A percentile compares a stretch with the other conserved stretches of the same genome.
These are phyloP conservation scores for Brassica hybrid DNA, from an alignment of 441 rosid genomes.

Conservation along the genomic window DNA sequence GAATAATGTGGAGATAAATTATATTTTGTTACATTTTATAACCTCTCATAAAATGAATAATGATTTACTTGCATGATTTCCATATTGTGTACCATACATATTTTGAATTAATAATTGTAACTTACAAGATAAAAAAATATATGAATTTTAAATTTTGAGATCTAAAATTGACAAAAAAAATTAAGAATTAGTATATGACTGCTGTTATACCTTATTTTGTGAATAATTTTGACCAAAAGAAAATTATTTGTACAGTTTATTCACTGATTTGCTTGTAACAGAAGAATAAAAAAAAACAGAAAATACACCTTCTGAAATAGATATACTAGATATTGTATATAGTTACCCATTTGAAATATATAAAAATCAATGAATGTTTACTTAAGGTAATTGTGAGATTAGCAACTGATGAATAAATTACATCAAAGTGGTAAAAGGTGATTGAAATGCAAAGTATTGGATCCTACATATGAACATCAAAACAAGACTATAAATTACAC, in stretches of 20 bases:
- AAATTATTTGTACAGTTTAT: neutral
- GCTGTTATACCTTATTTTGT: neutral
- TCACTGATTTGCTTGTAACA: too few species aligned
- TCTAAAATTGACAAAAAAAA: too few species aligned
- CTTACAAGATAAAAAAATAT: neutral
- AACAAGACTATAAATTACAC: neutral
- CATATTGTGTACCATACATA: neutral
- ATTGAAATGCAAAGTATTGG: neutral
- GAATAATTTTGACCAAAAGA: neutral
- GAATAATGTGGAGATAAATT: neutral
- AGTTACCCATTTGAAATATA: neutral
- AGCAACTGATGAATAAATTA: neutral
- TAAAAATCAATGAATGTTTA: neutral
- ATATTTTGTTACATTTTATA: neutral
- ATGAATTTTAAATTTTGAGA: neutral
- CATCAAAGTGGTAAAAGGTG: neutral
- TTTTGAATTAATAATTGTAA: neutral
- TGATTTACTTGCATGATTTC: neutral
- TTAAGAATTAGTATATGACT: neutral
- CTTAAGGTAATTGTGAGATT: neutral
- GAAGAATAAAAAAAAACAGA: too few species aligned
- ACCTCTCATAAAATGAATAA: neutral
- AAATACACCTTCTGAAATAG: neutral
- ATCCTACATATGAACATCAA: neutral
- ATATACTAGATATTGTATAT: too few species aligned